phyloP scores from a whole-genome alignment of 768 basidiomycete genomes.

The Kwoniella shandongensis region DNA sequence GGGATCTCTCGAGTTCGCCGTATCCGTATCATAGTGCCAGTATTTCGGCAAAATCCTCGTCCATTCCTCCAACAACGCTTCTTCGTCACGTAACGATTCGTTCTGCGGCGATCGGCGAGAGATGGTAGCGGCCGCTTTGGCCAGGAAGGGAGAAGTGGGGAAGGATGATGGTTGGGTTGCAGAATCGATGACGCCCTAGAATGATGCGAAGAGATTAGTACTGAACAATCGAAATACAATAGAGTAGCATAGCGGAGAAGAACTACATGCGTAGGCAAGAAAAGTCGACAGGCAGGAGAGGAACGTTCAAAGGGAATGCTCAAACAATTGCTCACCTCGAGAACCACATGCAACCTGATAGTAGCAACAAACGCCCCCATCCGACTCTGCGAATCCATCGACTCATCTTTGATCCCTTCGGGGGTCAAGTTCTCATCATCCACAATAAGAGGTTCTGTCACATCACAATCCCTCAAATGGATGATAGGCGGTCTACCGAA shows the following conservation, averaged over 20 bases:
- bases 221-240: too few relatives aligned
- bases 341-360: conserved; percentile 76
- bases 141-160: conserved; percentile 72
- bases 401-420: conserved; percentile 65
- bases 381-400: conserved; percentile 70
- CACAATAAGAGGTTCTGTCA: conserved; percentile 77
- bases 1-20: conserved; percentile 77
- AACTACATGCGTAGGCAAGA: too few relatives aligned
- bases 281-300: too few relatives aligned
- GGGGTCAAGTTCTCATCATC: conserved; percentile 87
- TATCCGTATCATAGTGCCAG: conserved; percentile 79
- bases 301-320: too few relatives aligned
- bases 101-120: conserved; percentile 57
- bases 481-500: conserved; percentile 88
- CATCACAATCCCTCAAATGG: conserved; percentile 83
- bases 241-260: too few relatives aligned
- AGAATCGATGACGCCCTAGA: conserved; percentile 68
- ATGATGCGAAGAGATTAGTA: too few relatives aligned
- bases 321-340: conserved; percentile 59
- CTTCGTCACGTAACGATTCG: conserved; percentile 63
- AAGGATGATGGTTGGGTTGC: conserved; percentile 66
- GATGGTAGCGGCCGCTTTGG: conserved; percentile 68
- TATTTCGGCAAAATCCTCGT: conserved; percentile 67
- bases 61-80: conserved; percentile 76
- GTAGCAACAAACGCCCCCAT: conserved; percentile 77